A percentile compares a stretch with the other conserved stretches of the same genome.
These are phyloP conservation scores for Lycium ferocissimum DNA, from an alignment of 257 asterid species.

Conservation along the genomic window DNA sequence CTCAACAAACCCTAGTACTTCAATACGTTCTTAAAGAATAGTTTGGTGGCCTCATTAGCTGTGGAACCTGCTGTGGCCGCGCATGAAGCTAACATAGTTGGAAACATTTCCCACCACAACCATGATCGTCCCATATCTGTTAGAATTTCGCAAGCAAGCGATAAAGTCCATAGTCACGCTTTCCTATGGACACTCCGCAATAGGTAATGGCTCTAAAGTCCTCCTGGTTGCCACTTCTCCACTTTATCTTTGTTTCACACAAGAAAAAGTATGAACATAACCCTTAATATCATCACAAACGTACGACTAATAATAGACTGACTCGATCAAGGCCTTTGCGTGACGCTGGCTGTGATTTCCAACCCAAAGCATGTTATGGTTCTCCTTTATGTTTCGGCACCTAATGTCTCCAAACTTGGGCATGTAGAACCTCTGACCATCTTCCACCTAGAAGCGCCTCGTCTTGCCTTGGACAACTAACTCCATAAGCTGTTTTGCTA, in stretches of 20 bases:
- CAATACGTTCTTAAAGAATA: constrained; percentile 16
- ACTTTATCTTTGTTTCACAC: not conserved
- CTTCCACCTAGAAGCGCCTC: not conserved
- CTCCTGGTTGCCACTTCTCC: too few species aligned
- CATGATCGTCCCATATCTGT: not conserved
- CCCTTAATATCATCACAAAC: not conserved
- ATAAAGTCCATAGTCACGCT: not conserved
- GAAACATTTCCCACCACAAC: not conserved
- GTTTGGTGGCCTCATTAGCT: not conserved
- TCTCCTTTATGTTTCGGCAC: too few species aligned
- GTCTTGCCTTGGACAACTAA: not conserved
- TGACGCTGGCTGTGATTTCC: too few species aligned
- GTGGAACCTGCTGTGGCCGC: not conserved
- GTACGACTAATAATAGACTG: too few species aligned
- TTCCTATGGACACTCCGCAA: not conserved
- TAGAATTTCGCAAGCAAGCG: not conserved
- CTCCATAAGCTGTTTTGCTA: not conserved
- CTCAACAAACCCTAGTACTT: not conserved
- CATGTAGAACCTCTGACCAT: not conserved
- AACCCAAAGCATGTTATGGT: too few species aligned
- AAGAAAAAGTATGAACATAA: not conserved
- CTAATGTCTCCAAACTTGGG: not conserved
- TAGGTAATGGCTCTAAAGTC: not conserved
- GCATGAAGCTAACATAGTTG: not conserved
- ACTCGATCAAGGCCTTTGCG: too few species aligned